phyloP scores from a whole-genome alignment of 768 basidiomycete genomes.

The Flagelloscypha sp. region DNA sequence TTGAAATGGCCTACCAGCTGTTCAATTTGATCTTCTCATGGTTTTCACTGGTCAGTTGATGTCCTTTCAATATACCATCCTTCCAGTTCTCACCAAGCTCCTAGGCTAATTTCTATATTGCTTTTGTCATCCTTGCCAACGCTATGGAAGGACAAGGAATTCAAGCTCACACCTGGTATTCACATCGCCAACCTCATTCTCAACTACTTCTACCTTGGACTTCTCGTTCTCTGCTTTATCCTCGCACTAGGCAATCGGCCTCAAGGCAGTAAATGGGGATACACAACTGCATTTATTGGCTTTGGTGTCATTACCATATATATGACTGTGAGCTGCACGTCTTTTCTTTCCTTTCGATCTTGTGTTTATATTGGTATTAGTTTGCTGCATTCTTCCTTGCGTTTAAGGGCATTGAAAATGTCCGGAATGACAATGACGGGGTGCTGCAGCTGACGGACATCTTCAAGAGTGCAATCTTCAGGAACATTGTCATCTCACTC shows the following conservation, averaged over 20 bases:
- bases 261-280: constrained; percentile 82
- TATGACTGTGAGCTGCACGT: constrained; percentile 72
- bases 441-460: constrained; percentile 48
- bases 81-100: not conserved
- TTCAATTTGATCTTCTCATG: constrained; percentile 91
- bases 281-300: constrained; percentile 77
- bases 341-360: constrained; percentile 5
- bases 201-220: constrained; percentile 80
- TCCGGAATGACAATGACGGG: constrained; percentile 38
- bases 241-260: constrained; percentile 87
- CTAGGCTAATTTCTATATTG: constrained; percentile 86
- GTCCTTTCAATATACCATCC: constrained; percentile 5
- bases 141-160: constrained; percentile 63
- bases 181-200: constrained; percentile 69
- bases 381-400: constrained; percentile 74
- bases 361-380: not conserved
- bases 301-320: constrained; percentile 92
- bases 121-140: constrained; percentile 68
- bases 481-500: constrained; percentile 80
- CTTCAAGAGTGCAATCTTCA: constrained; percentile 73
- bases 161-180: constrained; percentile 50
- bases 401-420: constrained; percentile 64
- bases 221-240: constrained; percentile 82
- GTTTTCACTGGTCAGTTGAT: constrained; percentile 63
- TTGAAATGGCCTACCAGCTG: constrained; percentile 86